Conservation (phyloP, 2,329 filamentous ascomycete species). For the Thielaviopsis punctulata region DNA sequence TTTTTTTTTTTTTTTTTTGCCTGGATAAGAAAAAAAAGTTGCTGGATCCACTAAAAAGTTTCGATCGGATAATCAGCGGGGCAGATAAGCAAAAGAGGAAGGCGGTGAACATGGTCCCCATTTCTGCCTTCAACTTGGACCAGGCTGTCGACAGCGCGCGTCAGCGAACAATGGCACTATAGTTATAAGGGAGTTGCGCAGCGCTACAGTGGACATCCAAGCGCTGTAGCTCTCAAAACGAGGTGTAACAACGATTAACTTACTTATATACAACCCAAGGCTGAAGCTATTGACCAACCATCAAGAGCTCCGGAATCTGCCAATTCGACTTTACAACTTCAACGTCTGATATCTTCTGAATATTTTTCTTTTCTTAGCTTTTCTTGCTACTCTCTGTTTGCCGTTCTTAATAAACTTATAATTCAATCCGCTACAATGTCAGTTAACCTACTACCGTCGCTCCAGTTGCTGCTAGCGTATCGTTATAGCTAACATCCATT, state of each 20-base stretch:
- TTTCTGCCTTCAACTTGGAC: constrained; percentile 1
- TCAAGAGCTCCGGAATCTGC: neutral
- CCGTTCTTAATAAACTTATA: neutral
- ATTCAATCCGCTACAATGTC: constrained; percentile 1
- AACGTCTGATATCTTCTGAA: neutral
- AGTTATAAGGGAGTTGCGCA: too few relatives aligned
- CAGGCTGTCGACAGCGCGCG: constrained; percentile 12
- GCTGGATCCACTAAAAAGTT: constrained; percentile 12
- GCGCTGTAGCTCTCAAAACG: constrained; percentile 8
- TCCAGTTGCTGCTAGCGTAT: neutral
- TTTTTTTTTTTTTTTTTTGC: constrained; percentile 12
- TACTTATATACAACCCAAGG: constrained; percentile 3
- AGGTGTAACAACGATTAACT: neutral
- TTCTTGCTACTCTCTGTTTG: neutral
- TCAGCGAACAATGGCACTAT: constrained; percentile 5
- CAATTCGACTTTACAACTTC: neutral
- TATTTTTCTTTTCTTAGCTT: constrained; percentile 1
- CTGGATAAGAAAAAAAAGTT: constrained; percentile 11
- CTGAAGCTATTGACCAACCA: constrained; percentile 7
- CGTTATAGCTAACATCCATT: neutral
- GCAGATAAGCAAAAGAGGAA: constrained; percentile 7
- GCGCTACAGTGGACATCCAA: constrained; percentile 8
- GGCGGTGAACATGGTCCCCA: constrained; percentile 22
- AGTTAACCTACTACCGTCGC: neutral
- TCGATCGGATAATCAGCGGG: constrained; percentile 11